Evolutionary conservation across 768 basidiomycete species (phyloP).

Genomic region (Boletus subcaerulescens): DNA sequence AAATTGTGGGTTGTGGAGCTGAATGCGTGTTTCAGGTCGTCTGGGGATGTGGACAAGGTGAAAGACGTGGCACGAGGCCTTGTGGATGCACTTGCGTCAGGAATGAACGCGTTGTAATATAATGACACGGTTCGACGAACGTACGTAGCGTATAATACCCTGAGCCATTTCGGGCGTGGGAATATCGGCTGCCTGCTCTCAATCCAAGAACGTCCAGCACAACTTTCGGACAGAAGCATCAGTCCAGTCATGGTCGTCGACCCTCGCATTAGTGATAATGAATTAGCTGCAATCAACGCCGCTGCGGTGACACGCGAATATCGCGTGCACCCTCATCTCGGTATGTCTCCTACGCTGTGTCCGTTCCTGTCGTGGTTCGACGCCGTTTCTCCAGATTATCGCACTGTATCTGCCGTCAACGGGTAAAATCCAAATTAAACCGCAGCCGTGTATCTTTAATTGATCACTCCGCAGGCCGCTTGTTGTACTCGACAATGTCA

Average conservation of each 20-base stretch:
- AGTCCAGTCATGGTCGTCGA: conserved; percentile 37
- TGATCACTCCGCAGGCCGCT: conserved; percentile 62
- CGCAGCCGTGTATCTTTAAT: conserved; percentile 5
- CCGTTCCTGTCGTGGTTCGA: conserved; percentile 6
- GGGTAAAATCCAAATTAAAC: conserved; percentile 54
- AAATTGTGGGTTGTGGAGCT: conserved; percentile 21
- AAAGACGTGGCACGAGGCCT: conserved; percentile 43
- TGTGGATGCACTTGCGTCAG: conserved; percentile 36
- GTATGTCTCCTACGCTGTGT: conserved; percentile 38
- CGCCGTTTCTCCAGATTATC: conserved; percentile 64
- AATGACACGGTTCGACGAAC: not conserved
- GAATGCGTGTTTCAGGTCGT: conserved; percentile 45
- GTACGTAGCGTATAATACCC: no score
- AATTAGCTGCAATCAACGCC: conserved; percentile 78
- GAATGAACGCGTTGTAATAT: conserved; percentile 26
- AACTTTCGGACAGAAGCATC: conserved; percentile 5
- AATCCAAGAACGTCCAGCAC: conserved; percentile 7
- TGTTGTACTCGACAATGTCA: conserved; percentile 97
- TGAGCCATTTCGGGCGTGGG: conserved; percentile 20
- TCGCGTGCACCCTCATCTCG: conserved; percentile 84
- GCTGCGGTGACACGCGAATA: conserved; percentile 88
- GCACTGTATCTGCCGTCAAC: conserved; percentile 98
- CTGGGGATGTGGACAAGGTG: conserved; percentile 36
- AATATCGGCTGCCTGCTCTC: conserved; percentile 11
- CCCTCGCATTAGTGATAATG: conserved; percentile 66